Evolutionary conservation across 768 basidiomycete species (phyloP).

Genomic region (Collybia nuda): DNA sequence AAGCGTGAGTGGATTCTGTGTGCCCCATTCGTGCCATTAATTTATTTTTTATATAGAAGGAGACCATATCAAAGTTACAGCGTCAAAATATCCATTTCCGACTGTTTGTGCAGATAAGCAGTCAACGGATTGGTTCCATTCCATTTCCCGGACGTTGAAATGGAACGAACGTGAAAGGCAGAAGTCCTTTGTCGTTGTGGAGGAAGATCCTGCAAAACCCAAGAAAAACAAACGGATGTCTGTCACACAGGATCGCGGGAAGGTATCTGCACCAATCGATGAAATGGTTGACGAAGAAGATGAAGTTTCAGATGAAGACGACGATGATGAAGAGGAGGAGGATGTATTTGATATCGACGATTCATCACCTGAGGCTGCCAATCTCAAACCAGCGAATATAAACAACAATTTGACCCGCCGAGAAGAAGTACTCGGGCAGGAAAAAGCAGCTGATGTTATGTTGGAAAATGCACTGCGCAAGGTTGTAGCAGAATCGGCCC

Average conservation of each 20-base stretch:
- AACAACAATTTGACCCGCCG: conserved; percentile 8
- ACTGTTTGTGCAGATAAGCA: conserved; percentile 98
- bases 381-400: conserved; percentile 1
- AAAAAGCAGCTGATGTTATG: conserved; percentile 27
- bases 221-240: conserved; percentile 21
- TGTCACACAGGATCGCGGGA: conserved; percentile 12
- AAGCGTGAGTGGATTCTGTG: conserved; percentile 64
- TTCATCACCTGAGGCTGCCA: conserved; percentile 56
- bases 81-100: conserved; percentile 96
- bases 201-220: conserved; percentile 67
- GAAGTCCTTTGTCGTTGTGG: conserved; percentile 98
- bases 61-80: conserved; percentile 97
- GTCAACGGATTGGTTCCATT: conserved; percentile 98
- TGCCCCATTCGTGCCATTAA: conserved; percentile 4
- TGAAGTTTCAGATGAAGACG: conserved; percentile 50
- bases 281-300: conserved; percentile 41
- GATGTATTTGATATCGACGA: conserved; percentile 92
- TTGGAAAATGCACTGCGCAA: conserved; percentile 24
- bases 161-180: conserved; percentile 99
- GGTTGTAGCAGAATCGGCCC: conserved; percentile 27
- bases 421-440: conserved; percentile 16
- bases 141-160: conserved; percentile 94
- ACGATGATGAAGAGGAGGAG: conserved; percentile 54
- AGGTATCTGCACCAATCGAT: conserved; percentile 9
- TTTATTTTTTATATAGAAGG: conserved; percentile 65